Base-by-base conservation (phyloP, 2,329 filamentous ascomycete species). In the Chrysoporthe deuterocubensis region DNA sequence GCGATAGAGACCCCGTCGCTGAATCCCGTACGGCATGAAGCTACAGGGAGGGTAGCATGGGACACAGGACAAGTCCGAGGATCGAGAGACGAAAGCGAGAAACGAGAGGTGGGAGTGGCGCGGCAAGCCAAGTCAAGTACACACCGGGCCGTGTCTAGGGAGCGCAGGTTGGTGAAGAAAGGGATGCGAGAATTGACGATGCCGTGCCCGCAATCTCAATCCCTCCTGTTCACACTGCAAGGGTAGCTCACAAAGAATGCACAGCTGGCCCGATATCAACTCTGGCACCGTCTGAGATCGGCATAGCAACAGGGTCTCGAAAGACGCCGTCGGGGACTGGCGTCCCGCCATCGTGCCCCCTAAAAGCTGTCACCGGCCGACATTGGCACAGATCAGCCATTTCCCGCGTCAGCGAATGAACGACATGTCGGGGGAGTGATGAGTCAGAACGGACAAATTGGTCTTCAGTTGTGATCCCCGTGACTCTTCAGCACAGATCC, bases 91-190 rank as follows among this genome's bases (percentile, higher is more conserved):
- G n/a, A 26, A 21, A 42, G 9, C 32, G 57, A 18, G 37, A 26
- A 16, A 26, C 4, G 18, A 42, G 26, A 42, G n/a, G 9, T n/a
- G 59, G 42, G n/a, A 18, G 59, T 14, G 42, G 16, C 26, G 59
- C 21, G 26, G 59, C 9, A 32, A 61, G 42, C 21, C n/a, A 60
- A 21, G 8, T 11, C 46, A 50, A 42, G 3, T 18, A 42, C 21
- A 13, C 57, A 48, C 48, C 26, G 59, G 40, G 43, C 59, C 59
- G 43, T 42, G 42, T 46, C 42, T 61, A 61, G 59, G 59, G 59
- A 60, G 59, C 26, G 59, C 59, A 46, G 43, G 32, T 21, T 32
- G 59, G 6, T 61, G 21, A 48, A 61, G 59, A 37, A 61, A 61
- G 59, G 59, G 59, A 61, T 46, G 43, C 40, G 26, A 13, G 37